Conservation (phyloP, 2,329 filamentous ascomycete species). For the Trichoderma harzianum region DNA sequence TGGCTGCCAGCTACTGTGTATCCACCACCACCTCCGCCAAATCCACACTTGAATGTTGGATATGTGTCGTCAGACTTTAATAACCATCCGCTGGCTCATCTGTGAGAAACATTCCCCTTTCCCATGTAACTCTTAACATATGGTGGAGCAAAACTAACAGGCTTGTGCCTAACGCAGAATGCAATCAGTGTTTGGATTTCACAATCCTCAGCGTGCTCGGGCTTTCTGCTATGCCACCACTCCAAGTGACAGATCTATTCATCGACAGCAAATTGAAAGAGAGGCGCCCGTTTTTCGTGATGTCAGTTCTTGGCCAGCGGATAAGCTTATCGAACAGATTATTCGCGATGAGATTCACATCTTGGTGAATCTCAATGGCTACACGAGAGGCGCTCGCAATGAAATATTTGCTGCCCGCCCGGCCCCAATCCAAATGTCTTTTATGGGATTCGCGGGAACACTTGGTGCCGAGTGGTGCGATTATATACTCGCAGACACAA, state of each 20-base stretch:
- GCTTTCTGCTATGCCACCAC: slow-evolving; percentile 97
- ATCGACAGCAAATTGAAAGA: slow-evolving; percentile 87
- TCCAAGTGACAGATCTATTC: slow-evolving; percentile 79
- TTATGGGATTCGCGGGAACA: slow-evolving; percentile 98
- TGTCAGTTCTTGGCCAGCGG: slow-evolving; percentile 80
- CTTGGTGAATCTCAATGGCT: slow-evolving; percentile 95
- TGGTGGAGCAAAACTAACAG: background rate
- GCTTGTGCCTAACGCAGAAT: slow-evolving; percentile 50
- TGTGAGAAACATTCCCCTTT: slow-evolving; percentile 44
- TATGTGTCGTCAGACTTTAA: slow-evolving; percentile 99
- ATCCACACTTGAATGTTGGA: slow-evolving; percentile 81
- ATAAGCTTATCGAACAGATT: slow-evolving; percentile 82
- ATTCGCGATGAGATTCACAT: slow-evolving; percentile 87
- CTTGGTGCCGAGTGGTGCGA: slow-evolving; percentile 98
- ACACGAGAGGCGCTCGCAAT: slow-evolving; percentile 93
- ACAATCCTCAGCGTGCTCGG: slow-evolving; percentile 68
- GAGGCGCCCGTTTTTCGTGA: slow-evolving; percentile 91
- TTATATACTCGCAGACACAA: slow-evolving; percentile 87
- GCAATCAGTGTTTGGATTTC: slow-evolving; percentile 97
- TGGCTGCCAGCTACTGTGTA: slow-evolving; percentile 84
- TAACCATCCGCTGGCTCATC: slow-evolving; percentile 90
- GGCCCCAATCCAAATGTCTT: slow-evolving; percentile 97
- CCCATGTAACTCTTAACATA: background rate
- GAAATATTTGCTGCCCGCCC: slow-evolving; percentile 95
- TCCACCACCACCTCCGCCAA: slow-evolving; percentile 78